phyloP scores from a whole-genome alignment of 225 moss, liverwort and hornwort genomes.

The Neckera pumila region DNA sequence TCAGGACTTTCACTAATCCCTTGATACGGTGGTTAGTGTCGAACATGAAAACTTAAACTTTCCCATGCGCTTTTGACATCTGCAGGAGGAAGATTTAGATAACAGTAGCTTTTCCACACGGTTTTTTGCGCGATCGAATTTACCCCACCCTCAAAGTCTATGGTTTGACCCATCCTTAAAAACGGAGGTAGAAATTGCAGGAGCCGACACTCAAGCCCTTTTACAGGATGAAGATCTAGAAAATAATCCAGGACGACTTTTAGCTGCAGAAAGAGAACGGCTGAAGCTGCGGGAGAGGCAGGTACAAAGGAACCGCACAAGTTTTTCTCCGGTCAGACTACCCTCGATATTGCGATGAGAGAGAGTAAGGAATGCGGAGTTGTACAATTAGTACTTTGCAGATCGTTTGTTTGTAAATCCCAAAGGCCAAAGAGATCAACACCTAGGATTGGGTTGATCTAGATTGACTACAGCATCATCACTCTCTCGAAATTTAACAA shows the following conservation, averaged over 20 bases:
- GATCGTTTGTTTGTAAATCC: neutral
- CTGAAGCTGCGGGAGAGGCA: constrained; percentile 71
- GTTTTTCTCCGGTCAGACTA: neutral
- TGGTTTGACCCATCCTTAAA: constrained; percentile 19
- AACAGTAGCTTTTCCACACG: constrained; percentile 27
- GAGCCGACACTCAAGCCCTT: constrained; percentile 8
- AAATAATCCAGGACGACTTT: constrained; percentile 42
- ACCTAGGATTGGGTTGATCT: neutral
- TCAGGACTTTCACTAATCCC: neutral
- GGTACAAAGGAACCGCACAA: constrained; percentile 12
- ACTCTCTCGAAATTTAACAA: neutral
- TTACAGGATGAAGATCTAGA: constrained; percentile 48
- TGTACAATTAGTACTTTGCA: neutral
- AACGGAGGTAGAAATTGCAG: neutral
- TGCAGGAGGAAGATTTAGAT: constrained; percentile 32
- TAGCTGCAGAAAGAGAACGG: constrained; percentile 63
- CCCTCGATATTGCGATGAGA: neutral
- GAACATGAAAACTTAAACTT: neutral
- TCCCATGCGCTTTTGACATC: neutral
- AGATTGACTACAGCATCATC: neutral
- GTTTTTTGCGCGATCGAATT: constrained; percentile 21
- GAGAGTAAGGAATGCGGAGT: neutral
- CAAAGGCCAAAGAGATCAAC: neutral
- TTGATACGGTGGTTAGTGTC: neutral
- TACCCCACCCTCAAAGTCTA: constrained; percentile 3